These are phyloP conservation scores for Nicotiana knightiana DNA, from an alignment of 257 asterid genomes.

Conservation along the genomic window DNA sequence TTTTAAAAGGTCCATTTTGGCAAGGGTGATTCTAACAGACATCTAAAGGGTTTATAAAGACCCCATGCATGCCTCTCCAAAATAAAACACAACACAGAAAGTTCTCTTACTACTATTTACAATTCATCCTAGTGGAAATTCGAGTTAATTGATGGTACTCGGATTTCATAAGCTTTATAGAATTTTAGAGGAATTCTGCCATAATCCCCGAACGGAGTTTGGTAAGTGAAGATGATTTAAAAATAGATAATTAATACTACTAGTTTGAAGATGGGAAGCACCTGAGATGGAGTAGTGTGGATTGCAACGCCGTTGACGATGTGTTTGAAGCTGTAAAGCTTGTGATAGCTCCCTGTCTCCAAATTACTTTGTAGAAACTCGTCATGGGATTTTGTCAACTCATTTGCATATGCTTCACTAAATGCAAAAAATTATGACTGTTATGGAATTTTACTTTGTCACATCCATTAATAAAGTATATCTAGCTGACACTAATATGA, in stretches of 20 bases:
- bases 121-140: no score
- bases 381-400: constrained; percentile 58
- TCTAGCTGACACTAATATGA: not conserved
- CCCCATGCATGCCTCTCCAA: no score
- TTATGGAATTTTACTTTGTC: not conserved
- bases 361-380: constrained; percentile 43
- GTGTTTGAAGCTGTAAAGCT: constrained; percentile 83
- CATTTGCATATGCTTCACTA: constrained; percentile 51
- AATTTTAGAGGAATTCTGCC: no score
- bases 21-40: no score
- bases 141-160: no score
- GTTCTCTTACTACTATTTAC: no score
- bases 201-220: no score
- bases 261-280: not conserved
- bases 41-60: no score
- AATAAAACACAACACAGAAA: no score
- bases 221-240: not conserved
- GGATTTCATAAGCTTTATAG: no score
- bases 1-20: no score
- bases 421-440: not conserved
- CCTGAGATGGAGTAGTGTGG: constrained; percentile 76
- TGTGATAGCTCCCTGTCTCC: constrained; percentile 55
- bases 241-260: not conserved
- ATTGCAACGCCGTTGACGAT: constrained; percentile 76
- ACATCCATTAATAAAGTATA: not conserved